Evolutionary conservation across 148 eudicot genomes (phyloP), one percentile per base, ranked within the genome.

Genomic region (Spergularia bocconei): DNA sequence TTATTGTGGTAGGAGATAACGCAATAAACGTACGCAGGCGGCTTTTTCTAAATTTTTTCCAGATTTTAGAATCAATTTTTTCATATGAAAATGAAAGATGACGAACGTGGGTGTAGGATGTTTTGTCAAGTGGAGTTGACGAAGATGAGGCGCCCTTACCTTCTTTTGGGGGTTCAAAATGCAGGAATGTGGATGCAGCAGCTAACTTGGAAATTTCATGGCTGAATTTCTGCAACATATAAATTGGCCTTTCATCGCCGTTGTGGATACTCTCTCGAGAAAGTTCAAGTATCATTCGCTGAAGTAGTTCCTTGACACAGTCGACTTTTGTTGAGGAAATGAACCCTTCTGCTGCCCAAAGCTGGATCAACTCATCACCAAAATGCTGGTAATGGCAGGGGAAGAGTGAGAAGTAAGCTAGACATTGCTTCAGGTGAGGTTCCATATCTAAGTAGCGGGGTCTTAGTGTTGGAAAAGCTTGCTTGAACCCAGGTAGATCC

Each of bases 391-490:
- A 44, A 2, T 14, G 7, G 6, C 2, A n/a, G 5, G 75, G 66
- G 41, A 59, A 72, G 36, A 58, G 75, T 57, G 75, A 72, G 14
- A 72, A 41, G 13, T 58, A 72, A 72, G 55, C 38, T 11, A 72
- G 33, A 5, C n/a, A 41, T 7, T 44, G 6, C 55, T 59, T 19
- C 13, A 20, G 7, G 11, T 72, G 17, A 2, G 23, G 52, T 14
- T 19, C 11, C 75, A 72, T 39, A 44, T 58, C 10, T 1, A 5
- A 8, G 8, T 2, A 41, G n/a, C 38, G 41, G 11, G 20, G 11
- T 0, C 11, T 5, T 6, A 71, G 21, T 36, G 11, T 19, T 38
- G 64, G 75, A 58, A n/a, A 7, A 19, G 58, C 53, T 4, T 38
- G 11, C 19, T 11, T n/a, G 10, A 71, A 71, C 16, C 12, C 36